Evolutionary conservation across 2,329 filamentous ascomycete genomes (phyloP), one percentile per base, ranked within the genome.

Genomic region (Ophiostoma sp.): DNA sequence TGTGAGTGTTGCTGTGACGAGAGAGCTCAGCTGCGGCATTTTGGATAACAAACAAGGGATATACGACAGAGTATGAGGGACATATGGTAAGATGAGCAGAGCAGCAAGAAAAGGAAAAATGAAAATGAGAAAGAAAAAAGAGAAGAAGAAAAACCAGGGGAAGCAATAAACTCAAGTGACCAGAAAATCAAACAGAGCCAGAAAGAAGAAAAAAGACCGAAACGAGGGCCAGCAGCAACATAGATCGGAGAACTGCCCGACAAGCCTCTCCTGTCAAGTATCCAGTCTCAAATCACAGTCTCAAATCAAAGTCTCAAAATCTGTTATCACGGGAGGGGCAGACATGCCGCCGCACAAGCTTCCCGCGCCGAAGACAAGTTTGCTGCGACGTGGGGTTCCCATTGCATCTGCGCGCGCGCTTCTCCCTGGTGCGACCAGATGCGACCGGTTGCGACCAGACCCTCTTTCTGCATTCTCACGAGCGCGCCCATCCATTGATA

Each of bases 331-430:
- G 36, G 50, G 68, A 70, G 48, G 68, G 50, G 33, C 61, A 66
- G 28, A 31, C 25, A 12, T 68, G 42, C 42, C 25, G 64, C 64
- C 64, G 64, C 64, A 68, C 64, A 68, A 68, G 63, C 63, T 48
- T 68, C 42, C 63, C 42, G 63, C 63, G 19, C 19, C 66, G 48
- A 50, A 55, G 15, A 55, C 39, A 61, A 63, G 52, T 66, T 66
- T 68, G 33, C 48, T 25, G 25, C 52, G 72, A 57, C 72, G 72
- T 73, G 72, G 72, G 72, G 72, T 73, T 69, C 48, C 33, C 55
- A 42, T 63, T 69, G 45, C 66, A 52, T 69, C 28, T 52, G 45
- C 17, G 48, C 63, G 63, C 17, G 45, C 66, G 42, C 68, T 45
- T 52, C 33, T 31, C 31, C n/a, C 50, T 70, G 68, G 50, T 45